Base-by-base conservation (phyloP, 176 grass and related monocot genomes). In the Hordeum marinum region DNA sequence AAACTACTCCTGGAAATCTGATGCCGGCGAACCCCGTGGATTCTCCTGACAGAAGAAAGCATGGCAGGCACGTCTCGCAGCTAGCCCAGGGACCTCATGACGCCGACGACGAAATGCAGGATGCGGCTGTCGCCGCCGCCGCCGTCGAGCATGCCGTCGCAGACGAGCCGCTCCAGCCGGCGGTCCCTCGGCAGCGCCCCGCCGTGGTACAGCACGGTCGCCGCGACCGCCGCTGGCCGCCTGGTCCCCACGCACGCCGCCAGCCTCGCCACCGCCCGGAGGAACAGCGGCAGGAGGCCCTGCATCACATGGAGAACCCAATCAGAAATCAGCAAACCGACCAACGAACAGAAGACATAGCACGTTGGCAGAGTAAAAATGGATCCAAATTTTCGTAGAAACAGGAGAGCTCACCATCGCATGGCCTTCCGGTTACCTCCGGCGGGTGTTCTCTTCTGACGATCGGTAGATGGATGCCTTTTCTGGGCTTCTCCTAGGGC, bases 171-270 rank as follows among this genome's bases (percentile, higher is more conserved):
- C 80, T 93, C 83, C 83, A 98, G 75, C n/a, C 63, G 36, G 9
- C 25, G 80, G 72, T 88, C 89, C 69, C 91, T 85, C 72, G 95
- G 95, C 39, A 98, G 91, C 57, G 83, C 93, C 3, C 89, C 87
- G 72, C 93, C 80, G 69, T 93, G 87, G 80, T 85, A 95, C 37
- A 98, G 79, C 35, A 95, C 85, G 12, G 93, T 98, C 66, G 95
- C 87, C 76, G 82, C 83, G 45, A 93, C 77, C 41, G 68, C 75
- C 61, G 85, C 29, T 29, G 63, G 60, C 63, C 78, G 90, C 45
- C 93, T 68, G 9, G 37, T 72, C 66, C 50, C 87, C 81, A 98
- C 36, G 78, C 88, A 91, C 1, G 76, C 81, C 25, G 54, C 83
- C 66, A 95, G 61, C 91, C 91, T 72, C 62, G 86, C 76, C 0